Percentiles rank a stretch among this genome's conserved stretches.
Evolutionary conservation across 2,329 filamentous ascomycete species (phyloP).

Genomic region (Fusarium sarcochroum): DNA sequence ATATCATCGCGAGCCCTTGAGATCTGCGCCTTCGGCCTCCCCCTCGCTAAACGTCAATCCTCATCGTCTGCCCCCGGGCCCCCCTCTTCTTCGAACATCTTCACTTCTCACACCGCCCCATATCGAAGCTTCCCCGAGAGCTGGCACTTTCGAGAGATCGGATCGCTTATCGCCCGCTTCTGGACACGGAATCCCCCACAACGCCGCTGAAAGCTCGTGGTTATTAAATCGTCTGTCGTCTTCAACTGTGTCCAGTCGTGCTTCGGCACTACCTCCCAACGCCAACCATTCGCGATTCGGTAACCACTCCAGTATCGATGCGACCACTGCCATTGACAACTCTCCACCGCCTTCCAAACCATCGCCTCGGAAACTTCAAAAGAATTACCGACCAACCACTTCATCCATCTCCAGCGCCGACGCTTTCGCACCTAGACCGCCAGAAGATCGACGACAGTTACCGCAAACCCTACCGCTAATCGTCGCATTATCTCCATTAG

Average conservation of each 20-base stretch:
- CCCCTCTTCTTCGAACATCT: slow-evolving; percentile 59
- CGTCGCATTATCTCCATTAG: slow-evolving; percentile 45
- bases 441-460: slow-evolving; percentile 32
- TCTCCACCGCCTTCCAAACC: slow-evolving; percentile 50
- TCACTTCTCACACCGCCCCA: slow-evolving; percentile 60
- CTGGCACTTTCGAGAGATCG: slow-evolving; percentile 32
- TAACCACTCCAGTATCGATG: slow-evolving; percentile 62
- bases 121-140: slow-evolving; percentile 47
- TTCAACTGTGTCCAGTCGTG: slow-evolving; percentile 65
- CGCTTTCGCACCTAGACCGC: slow-evolving; percentile 11
- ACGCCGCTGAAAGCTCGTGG: slow-evolving; percentile 59
- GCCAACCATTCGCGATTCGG: slow-evolving; percentile 54
- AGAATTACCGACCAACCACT: slow-evolving; percentile 52
- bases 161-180: slow-evolving; percentile 39
- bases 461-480: slow-evolving; percentile 46
- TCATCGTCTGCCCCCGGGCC: slow-evolving; percentile 49
- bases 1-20: slow-evolving; percentile 38
- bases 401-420: slow-evolving; percentile 37
- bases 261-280: slow-evolving; percentile 54
- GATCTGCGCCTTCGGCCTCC: slow-evolving; percentile 35
- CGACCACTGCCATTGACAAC: slow-evolving; percentile 52
- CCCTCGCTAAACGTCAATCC: slow-evolving; percentile 43
- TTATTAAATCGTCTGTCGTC: slow-evolving; percentile 68
- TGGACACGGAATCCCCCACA: slow-evolving; percentile 50
- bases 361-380: slow-evolving; percentile 57